phyloP scores from a whole-genome alignment of 306 rosid genomes.

The Inga oerstediana region DNA sequence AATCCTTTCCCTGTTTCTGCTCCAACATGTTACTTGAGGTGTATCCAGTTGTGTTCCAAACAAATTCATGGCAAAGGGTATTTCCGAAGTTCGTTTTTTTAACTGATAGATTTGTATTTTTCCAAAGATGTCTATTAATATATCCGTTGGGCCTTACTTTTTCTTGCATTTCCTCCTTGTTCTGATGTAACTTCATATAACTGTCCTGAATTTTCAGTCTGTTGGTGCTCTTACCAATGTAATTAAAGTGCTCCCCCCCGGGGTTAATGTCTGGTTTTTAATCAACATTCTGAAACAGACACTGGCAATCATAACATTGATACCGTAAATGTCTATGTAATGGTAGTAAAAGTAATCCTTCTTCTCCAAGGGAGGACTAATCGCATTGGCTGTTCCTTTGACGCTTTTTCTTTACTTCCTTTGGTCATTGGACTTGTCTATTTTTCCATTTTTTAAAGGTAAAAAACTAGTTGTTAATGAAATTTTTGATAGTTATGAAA shows the following conservation, averaged over 20 bases:
- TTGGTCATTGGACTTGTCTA: neutral
- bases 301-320: neutral
- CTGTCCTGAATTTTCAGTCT: neutral
- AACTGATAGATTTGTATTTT: no score
- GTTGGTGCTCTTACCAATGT: neutral
- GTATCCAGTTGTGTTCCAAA: neutral
- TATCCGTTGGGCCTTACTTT: neutral
- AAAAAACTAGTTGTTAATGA: constrained; percentile 32
- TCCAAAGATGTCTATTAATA: no score
- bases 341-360: neutral
- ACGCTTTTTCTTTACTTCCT: constrained; percentile 16
- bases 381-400: neutral
- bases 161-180: neutral
- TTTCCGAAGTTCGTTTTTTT: neutral
- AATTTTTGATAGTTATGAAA: constrained; percentile 41
- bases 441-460: neutral
- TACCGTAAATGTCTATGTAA: constrained; percentile 2
- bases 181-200: neutral
- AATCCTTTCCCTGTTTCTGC: constrained; percentile 6
- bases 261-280: no score
- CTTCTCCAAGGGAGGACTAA: neutral
- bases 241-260: neutral
- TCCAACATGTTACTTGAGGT: constrained; percentile 26
- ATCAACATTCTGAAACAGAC: neutral
- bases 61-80: neutral